Conservation (phyloP, 441 rosid species). For the Dalechampia spathulata region DNA sequence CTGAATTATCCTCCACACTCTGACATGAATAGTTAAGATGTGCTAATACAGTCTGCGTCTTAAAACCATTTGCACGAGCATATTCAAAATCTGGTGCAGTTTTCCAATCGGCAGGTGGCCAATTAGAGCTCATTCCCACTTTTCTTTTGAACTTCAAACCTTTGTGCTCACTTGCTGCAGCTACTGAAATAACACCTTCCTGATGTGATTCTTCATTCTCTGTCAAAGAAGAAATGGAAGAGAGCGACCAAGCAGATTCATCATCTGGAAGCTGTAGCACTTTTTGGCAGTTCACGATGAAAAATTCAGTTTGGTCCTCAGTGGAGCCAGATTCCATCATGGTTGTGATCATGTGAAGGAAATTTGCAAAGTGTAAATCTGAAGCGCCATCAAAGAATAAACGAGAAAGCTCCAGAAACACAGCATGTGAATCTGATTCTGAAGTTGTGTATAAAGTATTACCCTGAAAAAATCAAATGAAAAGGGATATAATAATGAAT, state of each 20-base stretch:
- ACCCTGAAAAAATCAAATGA: conserved; percentile 46
- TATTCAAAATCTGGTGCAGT: conserved; percentile 45
- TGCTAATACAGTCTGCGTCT: conserved; percentile 22
- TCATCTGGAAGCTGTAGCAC: conserved; percentile 54
- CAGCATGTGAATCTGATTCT: conserved; percentile 54
- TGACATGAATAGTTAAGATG: conserved; percentile 18
- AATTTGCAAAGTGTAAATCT: conserved; percentile 75
- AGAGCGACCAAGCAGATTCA: conserved; percentile 62
- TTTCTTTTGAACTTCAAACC: conserved; percentile 34
- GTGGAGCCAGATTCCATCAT: conserved; percentile 68
- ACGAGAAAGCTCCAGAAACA: conserved; percentile 84
- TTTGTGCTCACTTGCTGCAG: conserved; percentile 19
- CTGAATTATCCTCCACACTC: conserved; percentile 21
- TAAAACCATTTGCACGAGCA: conserved; percentile 32
- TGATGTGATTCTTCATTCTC: conserved; percentile 15
- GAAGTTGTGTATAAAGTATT: conserved; percentile 53
- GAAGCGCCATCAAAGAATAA: conserved; percentile 65
- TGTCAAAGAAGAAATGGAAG: conserved; percentile 15
- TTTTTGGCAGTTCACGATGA: conserved; percentile 73
- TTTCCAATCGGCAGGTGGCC: conserved; percentile 79
- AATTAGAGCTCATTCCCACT: conserved; percentile 35
- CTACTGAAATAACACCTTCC: conserved; percentile 11
- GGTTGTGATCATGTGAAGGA: conserved; percentile 80
- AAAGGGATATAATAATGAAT: not conserved
- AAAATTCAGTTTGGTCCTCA: conserved; percentile 65